Base-by-base conservation (phyloP, 768 basidiomycete species). In the Gelatoporia subvermispora region DNA sequence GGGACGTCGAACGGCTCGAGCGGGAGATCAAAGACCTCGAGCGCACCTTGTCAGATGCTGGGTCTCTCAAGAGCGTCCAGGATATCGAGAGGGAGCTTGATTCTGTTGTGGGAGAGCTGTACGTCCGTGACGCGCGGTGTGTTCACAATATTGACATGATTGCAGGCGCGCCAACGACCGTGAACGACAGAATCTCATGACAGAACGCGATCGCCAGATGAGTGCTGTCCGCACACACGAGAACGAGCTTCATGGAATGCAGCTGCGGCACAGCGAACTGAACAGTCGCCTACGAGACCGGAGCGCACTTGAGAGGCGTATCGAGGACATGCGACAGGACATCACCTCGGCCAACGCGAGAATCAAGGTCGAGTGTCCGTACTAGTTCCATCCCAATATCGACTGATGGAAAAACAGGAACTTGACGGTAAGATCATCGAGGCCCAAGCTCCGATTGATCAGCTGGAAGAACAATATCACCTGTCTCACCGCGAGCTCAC, bases 31-130 rank as follows among this genome's bases (percentile, higher is more conserved):
- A 63, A 8, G 68, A 72, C 41, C 69, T 93, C 39, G 90, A 96
- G 65, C 68, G 69, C 41, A 81, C 87, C 41, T 74, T 99, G 15
- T 68, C 75, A 17, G 67, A 76, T 7, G 82, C 82, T 2, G 94
- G 93, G 2, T 86, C 85, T 28, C 77, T 79, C 13, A 89, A 82
- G 65, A 93, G 93, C 1, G 78, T 80, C 1, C 88, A 92, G 40
- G 93, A 94, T 41, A 85, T 97, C 15, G 88, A 97, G 63, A 68
- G 57, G 21, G 85, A 96, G 60, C 71, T 96, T 5, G 81, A 86
- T 47, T 66, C 68, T 1, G 62, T 94, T 20, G 72, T 75, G 1
- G 69, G 68, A 15, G 74, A 85, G 51, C 72, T 92, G 93, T 95
- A 58, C 60, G 36, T 39, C 45, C 23, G 16, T 43, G 21, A 18